These are phyloP conservation scores for Plectosphaerella plurivora DNA, from an alignment of 2,329 filamentous ascomycete species.

Conservation along the genomic window DNA sequence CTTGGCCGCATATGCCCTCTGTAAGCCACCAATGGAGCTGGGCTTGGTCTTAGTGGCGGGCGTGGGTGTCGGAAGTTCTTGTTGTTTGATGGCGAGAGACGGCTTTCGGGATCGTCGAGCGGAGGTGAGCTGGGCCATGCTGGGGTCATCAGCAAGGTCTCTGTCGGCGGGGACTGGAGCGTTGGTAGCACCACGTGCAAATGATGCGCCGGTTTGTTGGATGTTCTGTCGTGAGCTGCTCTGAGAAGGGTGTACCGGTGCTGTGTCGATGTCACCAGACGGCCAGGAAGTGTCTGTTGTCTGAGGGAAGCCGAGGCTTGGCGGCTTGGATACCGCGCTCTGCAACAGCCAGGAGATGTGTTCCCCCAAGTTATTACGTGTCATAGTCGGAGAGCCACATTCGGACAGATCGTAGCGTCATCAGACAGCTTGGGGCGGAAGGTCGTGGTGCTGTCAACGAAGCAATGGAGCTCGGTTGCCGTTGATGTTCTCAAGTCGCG, in stretches of 20 bases:
- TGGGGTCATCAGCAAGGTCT: constrained; percentile 11
- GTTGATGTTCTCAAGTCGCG: constrained; percentile 7
- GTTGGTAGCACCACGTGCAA: too few species aligned
- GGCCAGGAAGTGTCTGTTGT: constrained; percentile 16
- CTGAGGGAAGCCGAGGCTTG: constrained; percentile 32
- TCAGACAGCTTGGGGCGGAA: constrained; percentile 1
- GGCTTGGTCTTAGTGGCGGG: constrained; percentile 17
- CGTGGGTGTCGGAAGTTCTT: constrained; percentile 37
- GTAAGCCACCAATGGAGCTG: constrained; percentile 18
- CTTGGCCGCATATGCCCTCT: constrained; percentile 10
- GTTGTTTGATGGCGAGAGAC: constrained; percentile 35
- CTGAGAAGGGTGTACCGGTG: too few species aligned
- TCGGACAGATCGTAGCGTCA: constrained; percentile 5
- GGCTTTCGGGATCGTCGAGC: constrained; percentile 40
- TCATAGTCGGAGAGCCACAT: constrained; percentile 40
- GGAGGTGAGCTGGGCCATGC: constrained; percentile 41
- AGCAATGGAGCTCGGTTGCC: neutral
- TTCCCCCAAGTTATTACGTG: constrained; percentile 55
- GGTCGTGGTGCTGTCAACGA: constrained; percentile 1
- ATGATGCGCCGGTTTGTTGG: too few species aligned
- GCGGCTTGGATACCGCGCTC: constrained; percentile 36
- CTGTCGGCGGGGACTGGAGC: neutral
- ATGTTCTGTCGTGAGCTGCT: too few species aligned
- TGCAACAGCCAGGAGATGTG: constrained; percentile 54
- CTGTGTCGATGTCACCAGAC: constrained; percentile 3